Evolutionary conservation across 495 filamentous ascomycete genomes (phyloP).

Genomic region (Xylaria nigripes): DNA sequence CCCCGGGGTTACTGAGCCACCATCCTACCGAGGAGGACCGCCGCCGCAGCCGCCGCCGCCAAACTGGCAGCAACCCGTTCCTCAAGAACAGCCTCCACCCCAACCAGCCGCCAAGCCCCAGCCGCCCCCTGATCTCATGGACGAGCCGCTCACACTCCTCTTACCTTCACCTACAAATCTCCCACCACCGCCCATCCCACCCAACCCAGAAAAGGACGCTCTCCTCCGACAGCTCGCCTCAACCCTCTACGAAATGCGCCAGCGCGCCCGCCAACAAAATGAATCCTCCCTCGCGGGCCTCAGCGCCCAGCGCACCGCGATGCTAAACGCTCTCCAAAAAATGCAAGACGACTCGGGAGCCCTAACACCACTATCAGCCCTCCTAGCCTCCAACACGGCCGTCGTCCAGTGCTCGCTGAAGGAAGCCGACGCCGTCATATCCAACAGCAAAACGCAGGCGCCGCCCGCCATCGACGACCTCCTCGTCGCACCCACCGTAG

Average conservation of each 20-base stretch:
- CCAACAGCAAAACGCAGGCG: slow-evolving; percentile 25
- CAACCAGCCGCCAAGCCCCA: slow-evolving; percentile 37
- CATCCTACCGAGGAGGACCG: slow-evolving; percentile 14
- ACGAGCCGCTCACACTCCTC: slow-evolving; percentile 57
- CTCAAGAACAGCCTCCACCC: slow-evolving; percentile 17
- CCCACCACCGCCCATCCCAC: slow-evolving; percentile 75
- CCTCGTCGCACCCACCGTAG: slow-evolving; percentile 87
- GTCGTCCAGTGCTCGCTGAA: slow-evolving; percentile 68
- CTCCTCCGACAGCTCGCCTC: slow-evolving; percentile 69
- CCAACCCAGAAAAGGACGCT: slow-evolving; percentile 92
- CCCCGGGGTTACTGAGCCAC: slow-evolving; percentile 11
- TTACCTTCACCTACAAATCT: slow-evolving; percentile 48
- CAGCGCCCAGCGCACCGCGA: slow-evolving; percentile 67
- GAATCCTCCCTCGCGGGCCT: slow-evolving; percentile 64
- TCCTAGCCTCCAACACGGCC: slow-evolving; percentile 66
- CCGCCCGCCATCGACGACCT: slow-evolving; percentile 67
- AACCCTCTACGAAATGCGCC: slow-evolving; percentile 57
- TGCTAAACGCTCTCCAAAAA: slow-evolving; percentile 54
- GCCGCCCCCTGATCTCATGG: slow-evolving; percentile 58
- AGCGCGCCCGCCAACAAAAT: slow-evolving; percentile 55
- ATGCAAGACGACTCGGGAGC: slow-evolving; percentile 65
- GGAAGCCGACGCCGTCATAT: slow-evolving; percentile 71
- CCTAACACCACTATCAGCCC: slow-evolving; percentile 56
- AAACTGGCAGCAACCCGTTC: slow-evolving; percentile 19
- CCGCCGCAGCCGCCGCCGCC: slow-evolving; percentile 9